These are phyloP conservation scores for Aspergillus pseudotamarii DNA, from an alignment of 2,329 filamentous ascomycete genomes.

Conservation along the genomic window DNA sequence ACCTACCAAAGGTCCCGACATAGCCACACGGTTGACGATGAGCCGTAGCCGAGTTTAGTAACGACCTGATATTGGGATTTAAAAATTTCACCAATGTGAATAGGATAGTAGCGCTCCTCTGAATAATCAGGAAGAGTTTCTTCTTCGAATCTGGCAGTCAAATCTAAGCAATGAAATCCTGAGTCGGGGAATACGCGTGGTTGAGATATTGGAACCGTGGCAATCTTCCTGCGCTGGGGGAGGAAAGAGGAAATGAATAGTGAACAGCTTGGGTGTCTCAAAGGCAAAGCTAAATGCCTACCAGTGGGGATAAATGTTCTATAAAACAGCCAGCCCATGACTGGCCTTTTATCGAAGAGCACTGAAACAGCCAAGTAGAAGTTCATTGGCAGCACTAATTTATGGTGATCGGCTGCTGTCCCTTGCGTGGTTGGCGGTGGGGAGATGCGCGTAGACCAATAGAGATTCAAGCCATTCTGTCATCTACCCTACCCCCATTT, in stretches of 20 bases:
- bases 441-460: no score
- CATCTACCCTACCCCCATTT: no score
- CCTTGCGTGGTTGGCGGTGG: no score
- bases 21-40: constrained; percentile 29
- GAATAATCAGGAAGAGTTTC: constrained; percentile 17
- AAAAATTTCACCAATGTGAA: constrained; percentile 21
- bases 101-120: constrained; percentile 20
- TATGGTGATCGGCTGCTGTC: no score
- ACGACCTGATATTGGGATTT: constrained; percentile 24
- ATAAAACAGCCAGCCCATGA: background rate
- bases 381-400: no score
- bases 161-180: constrained; percentile 14
- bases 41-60: constrained; percentile 29
- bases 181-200: constrained; percentile 17
- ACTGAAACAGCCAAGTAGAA: background rate
- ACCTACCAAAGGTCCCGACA: constrained; percentile 21
- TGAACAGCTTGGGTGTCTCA: background rate
- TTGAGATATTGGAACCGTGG: constrained; percentile 2
- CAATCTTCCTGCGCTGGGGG: constrained; percentile 2
- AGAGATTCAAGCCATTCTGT: no score
- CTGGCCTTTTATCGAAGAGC: background rate
- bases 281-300: background rate
- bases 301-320: background rate
- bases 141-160: constrained; percentile 18
- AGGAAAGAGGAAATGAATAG: background rate